Evolutionary conservation across 371 early-diverging fungal genomes (phyloP).

Genomic region (Apophysomyces elegans): DNA sequence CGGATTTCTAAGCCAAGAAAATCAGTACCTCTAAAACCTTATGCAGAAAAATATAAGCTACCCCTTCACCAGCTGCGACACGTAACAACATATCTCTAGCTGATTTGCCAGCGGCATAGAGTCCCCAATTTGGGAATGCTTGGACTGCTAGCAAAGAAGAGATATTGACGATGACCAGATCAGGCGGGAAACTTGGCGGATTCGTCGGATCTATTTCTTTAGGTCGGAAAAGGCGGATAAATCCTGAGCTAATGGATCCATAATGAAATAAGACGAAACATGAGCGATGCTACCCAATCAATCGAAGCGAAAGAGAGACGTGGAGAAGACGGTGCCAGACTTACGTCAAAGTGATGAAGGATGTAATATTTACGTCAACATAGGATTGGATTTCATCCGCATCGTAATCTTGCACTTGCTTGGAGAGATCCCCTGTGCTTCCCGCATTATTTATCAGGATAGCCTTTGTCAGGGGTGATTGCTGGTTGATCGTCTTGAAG

Average conservation of each 20-base stretch:
- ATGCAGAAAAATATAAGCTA: background rate
- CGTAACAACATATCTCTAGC: slow-evolving; percentile 83
- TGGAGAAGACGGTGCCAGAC: background rate
- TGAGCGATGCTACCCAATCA: background rate
- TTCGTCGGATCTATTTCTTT: slow-evolving; percentile 11
- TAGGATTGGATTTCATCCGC: slow-evolving; percentile 58
- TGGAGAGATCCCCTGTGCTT: slow-evolving; percentile 74
- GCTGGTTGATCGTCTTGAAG: slow-evolving; percentile 6
- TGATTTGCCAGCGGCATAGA: slow-evolving; percentile 88
- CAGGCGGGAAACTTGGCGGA: slow-evolving; percentile 14
- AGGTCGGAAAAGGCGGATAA: slow-evolving; percentile 26
- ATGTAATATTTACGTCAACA: slow-evolving; percentile 62
- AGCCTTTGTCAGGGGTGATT: slow-evolving; percentile 40
- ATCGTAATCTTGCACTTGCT: slow-evolving; percentile 57
- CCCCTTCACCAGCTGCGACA: slow-evolving; percentile 69
- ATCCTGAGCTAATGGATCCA: slow-evolving; percentile 28
- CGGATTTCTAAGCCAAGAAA: slow-evolving; percentile 22
- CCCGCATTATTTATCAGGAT: slow-evolving; percentile 86
- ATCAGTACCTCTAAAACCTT: background rate
- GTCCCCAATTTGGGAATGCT: slow-evolving; percentile 79
- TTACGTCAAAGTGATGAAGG: slow-evolving; percentile 57
- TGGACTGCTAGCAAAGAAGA: slow-evolving; percentile 85
- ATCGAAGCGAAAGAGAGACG: no score
- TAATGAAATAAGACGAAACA: background rate
- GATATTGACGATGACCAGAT: slow-evolving; percentile 74